Conservation (phyloP, 208 protist species). For the Leishmania martiniquensis region DNA sequence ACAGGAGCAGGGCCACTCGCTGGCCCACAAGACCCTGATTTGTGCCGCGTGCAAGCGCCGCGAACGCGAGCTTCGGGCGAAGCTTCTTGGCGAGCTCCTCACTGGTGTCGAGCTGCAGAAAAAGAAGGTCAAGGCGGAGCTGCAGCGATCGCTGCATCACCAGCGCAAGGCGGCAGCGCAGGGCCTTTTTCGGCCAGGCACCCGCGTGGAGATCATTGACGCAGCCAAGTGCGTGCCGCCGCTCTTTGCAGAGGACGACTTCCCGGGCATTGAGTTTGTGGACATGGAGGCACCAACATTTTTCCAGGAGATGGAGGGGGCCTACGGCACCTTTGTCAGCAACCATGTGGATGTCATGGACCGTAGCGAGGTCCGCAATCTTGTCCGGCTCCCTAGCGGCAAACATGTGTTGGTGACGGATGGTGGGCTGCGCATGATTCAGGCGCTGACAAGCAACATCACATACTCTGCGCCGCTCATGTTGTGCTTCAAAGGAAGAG, state of each 20-base stretch:
- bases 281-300: constrained; percentile 62
- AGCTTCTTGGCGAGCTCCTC: constrained; percentile 72
- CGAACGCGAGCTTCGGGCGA: constrained; percentile 73
- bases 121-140: constrained; percentile 64
- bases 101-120: constrained; percentile 68
- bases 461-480: constrained; percentile 28
- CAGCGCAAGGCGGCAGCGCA: constrained; percentile 85
- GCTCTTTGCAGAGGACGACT: constrained; percentile 79
- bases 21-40: constrained; percentile 55
- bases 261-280: constrained; percentile 77
- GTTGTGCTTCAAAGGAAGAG: constrained; percentile 22
- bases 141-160: constrained; percentile 72
- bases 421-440: constrained; percentile 80
- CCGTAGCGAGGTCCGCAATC: constrained; percentile 79
- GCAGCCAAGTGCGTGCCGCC: constrained; percentile 72
- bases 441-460: constrained; percentile 58
- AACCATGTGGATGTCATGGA: constrained; percentile 90
- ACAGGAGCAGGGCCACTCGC: constrained; percentile 52
- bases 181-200: constrained; percentile 77
- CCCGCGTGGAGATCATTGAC: constrained; percentile 79
- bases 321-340: constrained; percentile 84
- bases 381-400: constrained; percentile 79
- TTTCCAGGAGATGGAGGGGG: constrained; percentile 62
- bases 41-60: constrained; percentile 67
- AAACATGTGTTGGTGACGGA: constrained; percentile 86